Evolutionary conservation across 1,139 yeast species (phyloP).

Genomic region (Taphrina sp.): DNA sequence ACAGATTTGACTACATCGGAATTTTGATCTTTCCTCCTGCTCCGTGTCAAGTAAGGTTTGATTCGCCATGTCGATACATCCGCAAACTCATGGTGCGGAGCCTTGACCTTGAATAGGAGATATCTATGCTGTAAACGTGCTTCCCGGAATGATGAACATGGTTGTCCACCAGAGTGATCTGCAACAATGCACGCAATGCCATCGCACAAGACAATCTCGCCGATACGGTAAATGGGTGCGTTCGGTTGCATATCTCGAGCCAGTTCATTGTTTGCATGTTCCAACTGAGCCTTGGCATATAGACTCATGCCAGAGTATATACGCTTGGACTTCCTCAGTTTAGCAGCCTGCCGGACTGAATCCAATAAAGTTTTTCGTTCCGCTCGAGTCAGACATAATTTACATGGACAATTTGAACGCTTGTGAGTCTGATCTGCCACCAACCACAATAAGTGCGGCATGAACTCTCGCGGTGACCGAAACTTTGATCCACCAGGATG

Average conservation of each 20-base stretch:
- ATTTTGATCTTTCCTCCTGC: background rate
- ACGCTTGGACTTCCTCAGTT: background rate
- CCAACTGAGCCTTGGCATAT: background rate
- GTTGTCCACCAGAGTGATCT: background rate
- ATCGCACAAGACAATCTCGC: background rate
- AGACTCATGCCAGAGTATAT: conserved; percentile 3
- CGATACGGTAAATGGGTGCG: conserved; percentile 12
- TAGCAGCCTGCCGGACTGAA: background rate
- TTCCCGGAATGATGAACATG: too few species aligned
- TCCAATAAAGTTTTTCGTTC: background rate
- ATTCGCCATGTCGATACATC: background rate
- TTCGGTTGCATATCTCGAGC: background rate
- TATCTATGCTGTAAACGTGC: background rate
- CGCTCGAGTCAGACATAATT: background rate
- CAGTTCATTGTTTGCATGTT: background rate
- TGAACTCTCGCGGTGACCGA: conserved; percentile 35
- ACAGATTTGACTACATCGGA: background rate
- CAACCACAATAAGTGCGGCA: conserved; percentile 36
- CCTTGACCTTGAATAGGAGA: background rate
- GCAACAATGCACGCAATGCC: background rate
- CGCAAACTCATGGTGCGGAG: background rate
- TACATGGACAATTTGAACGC: conserved; percentile 4
- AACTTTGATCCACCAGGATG: conserved; percentile 38
- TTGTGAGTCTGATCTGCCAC: conserved; percentile 4
- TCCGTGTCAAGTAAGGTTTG: background rate